Evolutionary conservation across 208 protist genomes (phyloP), one percentile per base, ranked within the genome.

Genomic region (Acanthamoeba divionensis): DNA sequence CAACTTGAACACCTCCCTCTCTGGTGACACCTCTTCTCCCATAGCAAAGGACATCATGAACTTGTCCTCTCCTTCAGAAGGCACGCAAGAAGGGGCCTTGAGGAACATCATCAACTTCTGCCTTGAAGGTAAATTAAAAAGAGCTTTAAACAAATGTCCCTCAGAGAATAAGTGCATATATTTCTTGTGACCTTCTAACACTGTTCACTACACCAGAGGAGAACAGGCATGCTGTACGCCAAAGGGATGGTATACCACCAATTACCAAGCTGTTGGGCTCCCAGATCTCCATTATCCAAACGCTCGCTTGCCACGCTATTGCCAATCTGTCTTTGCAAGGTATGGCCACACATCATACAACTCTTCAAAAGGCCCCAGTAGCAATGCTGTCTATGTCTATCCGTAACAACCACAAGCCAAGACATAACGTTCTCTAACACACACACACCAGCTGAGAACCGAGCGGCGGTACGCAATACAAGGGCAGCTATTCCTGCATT

Each of bases 41-140:
- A 65, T 85, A 13, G 31, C 50, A 10, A 85, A 63, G 75, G 75
- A 85, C 38, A 85, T 85, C 21, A 26, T 44, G 18, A 63, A 33
- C 50, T 54, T 85, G n/a, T 85, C 75, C n/a, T 85, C 75, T 31
- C 13, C 47, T 18, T 55, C 52, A 10, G 48, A 55, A 21, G 75
- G 44, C 47, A 63, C 15, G 15, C 75, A 85, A 36, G 75, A 85
- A 33, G 50, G 31, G 24, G 75, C 75, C 33, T 38, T 85, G 10
- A 12, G 75, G 44, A 85, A 85, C 75, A 85, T 85, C 44, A 85
- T 85, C 75, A 85, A 85, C 75, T 55, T 63, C 29, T 55, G 48
- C 31, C 38, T 85, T 8, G 75, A 85, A n/a, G 69, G 69, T 79
- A 6, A 31, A n/a, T 79, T 10, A 36, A 54, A 24, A 4, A 21